Percentiles rank a stretch among this genome's conserved stretches.
Evolutionary conservation across 371 early-diverging fungal genomes (phyloP).

Genomic region (Mucor velutinosus): DNA sequence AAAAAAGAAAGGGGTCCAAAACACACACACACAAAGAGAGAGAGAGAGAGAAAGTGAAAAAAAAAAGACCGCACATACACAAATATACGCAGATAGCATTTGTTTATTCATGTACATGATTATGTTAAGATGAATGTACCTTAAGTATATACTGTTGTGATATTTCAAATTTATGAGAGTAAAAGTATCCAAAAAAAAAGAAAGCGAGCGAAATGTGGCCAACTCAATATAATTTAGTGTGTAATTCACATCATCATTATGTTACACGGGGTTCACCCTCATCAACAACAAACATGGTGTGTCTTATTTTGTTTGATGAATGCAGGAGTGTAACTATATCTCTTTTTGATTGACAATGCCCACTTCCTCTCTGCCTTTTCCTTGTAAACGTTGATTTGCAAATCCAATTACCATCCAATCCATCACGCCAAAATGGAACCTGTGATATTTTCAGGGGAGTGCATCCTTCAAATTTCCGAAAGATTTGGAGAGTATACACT

Average conservation of each 20-base stretch:
- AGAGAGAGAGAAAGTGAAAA: not conserved
- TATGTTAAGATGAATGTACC: not conserved
- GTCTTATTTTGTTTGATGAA: not conserved
- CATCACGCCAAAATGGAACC: no score
- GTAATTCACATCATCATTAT: not conserved
- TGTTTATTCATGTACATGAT: not conserved
- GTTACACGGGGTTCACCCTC: not conserved
- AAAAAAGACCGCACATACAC: not conserved
- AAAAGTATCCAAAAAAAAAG: not conserved
- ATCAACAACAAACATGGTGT: not conserved
- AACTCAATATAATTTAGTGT: not conserved
- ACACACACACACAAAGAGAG: not conserved
- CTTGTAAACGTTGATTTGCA: no score
- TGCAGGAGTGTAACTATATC: not conserved
- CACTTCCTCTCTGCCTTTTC: not conserved
- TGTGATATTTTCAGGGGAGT: no score
- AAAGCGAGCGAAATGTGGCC: not conserved
- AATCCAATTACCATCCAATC: no score
- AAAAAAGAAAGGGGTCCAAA: not conserved
- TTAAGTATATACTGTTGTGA: not conserved
- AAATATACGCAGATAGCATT: not conserved
- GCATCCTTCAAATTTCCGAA: no score
- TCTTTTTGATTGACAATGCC: not conserved
- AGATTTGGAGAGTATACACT: no score
- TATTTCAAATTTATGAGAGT: not conserved